Conservation (phyloP, 2,329 filamentous ascomycete species). For the Fusarium succisae region DNA sequence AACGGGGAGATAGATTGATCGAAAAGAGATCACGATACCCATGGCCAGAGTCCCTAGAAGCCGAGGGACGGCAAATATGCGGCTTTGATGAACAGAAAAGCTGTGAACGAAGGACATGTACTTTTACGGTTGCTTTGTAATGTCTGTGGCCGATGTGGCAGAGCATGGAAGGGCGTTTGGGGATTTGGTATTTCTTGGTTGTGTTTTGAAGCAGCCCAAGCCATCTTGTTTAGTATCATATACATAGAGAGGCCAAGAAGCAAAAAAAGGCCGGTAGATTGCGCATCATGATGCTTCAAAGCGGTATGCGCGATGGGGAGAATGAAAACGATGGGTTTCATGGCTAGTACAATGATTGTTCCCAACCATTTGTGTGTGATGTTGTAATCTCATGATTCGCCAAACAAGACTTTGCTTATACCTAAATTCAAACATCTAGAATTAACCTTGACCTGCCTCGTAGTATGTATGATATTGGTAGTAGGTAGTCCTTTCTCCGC, state of each 20-base stretch:
- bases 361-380: not conserved
- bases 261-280: slow-evolving; percentile 24
- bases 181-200: slow-evolving; percentile 26
- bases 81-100: slow-evolving; percentile 31
- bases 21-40: slow-evolving; percentile 35
- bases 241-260: slow-evolving; percentile 41
- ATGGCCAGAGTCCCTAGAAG: slow-evolving; percentile 20
- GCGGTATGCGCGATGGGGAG: slow-evolving; percentile 24
- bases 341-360: slow-evolving; percentile 24
- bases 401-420: not conserved
- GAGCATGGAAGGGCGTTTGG: slow-evolving; percentile 44
- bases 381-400: not conserved
- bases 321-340: slow-evolving; percentile 36
- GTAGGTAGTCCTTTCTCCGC: not conserved
- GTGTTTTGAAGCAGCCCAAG: slow-evolving; percentile 8
- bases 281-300: slow-evolving; percentile 37
- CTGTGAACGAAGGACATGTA: slow-evolving; percentile 42
- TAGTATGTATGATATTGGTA: not conserved
- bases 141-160: slow-evolving; percentile 41
- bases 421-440: not conserved
- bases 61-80: slow-evolving; percentile 11
- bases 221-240: slow-evolving; percentile 35
- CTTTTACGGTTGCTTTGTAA: slow-evolving; percentile 42
- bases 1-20: slow-evolving; percentile 24
- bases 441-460: not conserved